A percentile compares a stretch with the other conserved stretches of the same genome.
Conservation (phyloP, 1,284 basidiomycete genomes). For the Coniferiporia sulphurascens region DNA sequence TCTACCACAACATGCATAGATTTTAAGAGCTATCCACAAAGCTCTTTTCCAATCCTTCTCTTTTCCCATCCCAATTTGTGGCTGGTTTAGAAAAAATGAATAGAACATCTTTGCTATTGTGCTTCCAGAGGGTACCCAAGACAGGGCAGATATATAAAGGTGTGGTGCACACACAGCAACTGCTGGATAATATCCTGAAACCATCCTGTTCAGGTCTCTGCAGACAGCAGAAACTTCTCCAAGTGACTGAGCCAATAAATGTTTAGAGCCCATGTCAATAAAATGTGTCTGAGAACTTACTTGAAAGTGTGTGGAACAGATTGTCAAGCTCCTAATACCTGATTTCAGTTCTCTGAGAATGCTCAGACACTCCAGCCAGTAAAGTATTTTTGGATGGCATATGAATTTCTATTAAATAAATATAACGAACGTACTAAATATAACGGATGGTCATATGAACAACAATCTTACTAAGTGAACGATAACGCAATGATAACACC, state of each 20-base stretch:
- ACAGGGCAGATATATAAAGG: not conserved
- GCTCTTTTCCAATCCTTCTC: not conserved
- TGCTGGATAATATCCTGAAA: not conserved
- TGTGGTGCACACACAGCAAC: not conserved
- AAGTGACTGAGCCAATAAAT: not conserved
- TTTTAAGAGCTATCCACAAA: no score
- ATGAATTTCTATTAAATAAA: not conserved
- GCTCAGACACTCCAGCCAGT: constrained; percentile 1
- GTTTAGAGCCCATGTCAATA: no score
- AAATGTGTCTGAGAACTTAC: no score
- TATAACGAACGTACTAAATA: no score
- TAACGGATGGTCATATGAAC: no score
- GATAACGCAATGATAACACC: no score
- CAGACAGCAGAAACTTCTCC: not conserved
- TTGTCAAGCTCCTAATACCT: no score
- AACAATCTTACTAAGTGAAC: no score
- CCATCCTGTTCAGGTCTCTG: not conserved
- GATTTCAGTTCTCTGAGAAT: not conserved
- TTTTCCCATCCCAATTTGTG: not conserved
- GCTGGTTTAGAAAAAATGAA: not conserved
- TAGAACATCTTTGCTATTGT: not conserved
- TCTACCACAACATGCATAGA: no score
- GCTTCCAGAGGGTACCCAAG: not conserved
- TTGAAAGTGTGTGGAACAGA: no score
- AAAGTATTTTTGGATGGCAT: not conserved